Evolutionary conservation across 345 rosid genomes (phyloP).

Genomic region (Trapa incisa): DNA sequence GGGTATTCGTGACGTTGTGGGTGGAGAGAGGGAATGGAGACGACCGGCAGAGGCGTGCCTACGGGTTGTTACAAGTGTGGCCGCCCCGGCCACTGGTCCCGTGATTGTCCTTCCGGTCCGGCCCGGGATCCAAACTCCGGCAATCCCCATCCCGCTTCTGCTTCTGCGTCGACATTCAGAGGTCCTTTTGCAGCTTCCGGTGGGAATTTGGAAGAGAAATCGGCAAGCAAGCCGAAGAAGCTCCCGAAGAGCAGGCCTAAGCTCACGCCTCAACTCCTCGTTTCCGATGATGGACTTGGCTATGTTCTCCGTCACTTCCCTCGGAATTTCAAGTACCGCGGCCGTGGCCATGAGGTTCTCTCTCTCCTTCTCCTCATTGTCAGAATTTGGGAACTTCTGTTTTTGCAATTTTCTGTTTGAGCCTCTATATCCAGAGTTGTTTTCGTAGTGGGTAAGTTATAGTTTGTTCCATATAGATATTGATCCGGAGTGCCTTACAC

Average conservation of each 20-base stretch:
- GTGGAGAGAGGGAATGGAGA: slow-evolving; percentile 25
- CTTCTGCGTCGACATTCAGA: slow-evolving; percentile 15
- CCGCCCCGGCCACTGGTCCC: slow-evolving; percentile 96
- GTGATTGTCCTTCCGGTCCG: slow-evolving; percentile 56
- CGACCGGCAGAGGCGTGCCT: slow-evolving; percentile 29
- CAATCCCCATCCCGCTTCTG: slow-evolving; percentile 8
- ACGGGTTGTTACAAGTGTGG: slow-evolving; percentile 98
- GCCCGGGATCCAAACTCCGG: slow-evolving; percentile 11
- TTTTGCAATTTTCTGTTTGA: background rate
- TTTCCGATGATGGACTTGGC: slow-evolving; percentile 76
- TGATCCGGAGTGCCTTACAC: background rate
- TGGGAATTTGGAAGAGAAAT: background rate
- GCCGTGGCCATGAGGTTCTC: slow-evolving; percentile 77
- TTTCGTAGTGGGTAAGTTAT: background rate
- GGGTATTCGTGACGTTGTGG: background rate
- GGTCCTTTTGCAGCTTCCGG: slow-evolving; percentile 1
- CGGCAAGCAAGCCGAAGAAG: slow-evolving; percentile 42
- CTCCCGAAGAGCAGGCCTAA: slow-evolving; percentile 48
- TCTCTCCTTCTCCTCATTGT: too few relatives aligned
- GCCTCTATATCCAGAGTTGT: background rate
- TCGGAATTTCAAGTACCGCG: slow-evolving; percentile 57
- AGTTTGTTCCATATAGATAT: background rate
- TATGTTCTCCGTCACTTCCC: slow-evolving; percentile 83
- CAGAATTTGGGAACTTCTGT: background rate
- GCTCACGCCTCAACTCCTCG: slow-evolving; percentile 68